A percentile compares a stretch with the other conserved stretches of the same genome.
Evolutionary conservation across 345 rosid genomes (phyloP).

Genomic region (Pelargonium nanum): DNA sequence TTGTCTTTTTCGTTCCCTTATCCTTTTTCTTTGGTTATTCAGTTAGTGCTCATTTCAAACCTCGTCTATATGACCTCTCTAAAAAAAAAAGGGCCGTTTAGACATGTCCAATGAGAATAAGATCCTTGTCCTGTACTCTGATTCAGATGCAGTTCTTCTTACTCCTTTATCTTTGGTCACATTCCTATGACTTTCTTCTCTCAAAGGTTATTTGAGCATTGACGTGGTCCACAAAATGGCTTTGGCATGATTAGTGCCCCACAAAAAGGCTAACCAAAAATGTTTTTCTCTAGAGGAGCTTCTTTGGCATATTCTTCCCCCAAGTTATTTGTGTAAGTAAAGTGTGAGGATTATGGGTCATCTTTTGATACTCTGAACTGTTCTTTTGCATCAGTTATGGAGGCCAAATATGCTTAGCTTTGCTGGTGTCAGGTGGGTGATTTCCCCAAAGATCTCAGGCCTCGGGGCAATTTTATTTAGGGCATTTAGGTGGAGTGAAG

Average conservation of each 20-base stretch:
- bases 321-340: neutral
- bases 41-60: too few relatives aligned
- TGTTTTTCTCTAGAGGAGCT: neutral
- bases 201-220: too few relatives aligned
- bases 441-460: neutral
- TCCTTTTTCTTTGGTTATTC: too few relatives aligned
- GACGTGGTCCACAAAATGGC: neutral
- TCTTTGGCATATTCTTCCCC: neutral
- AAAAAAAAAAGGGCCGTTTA: too few relatives aligned
- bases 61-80: too few relatives aligned
- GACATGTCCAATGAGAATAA: neutral
- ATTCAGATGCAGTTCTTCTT: neutral
- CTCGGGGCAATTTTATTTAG: neutral
- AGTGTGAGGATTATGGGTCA: neutral
- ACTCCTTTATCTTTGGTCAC: neutral
- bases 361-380: neutral
- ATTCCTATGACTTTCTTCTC: neutral
- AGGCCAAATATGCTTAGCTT: neutral
- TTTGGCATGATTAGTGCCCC: neutral
- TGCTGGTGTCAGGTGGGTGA: neutral
- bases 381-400: neutral
- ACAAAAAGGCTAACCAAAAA: neutral
- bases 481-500: neutral
- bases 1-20: too few relatives aligned
- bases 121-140: neutral